These are phyloP conservation scores for Pleurotus eryngii DNA, from an alignment of 768 basidiomycete genomes.

Conservation along the genomic window DNA sequence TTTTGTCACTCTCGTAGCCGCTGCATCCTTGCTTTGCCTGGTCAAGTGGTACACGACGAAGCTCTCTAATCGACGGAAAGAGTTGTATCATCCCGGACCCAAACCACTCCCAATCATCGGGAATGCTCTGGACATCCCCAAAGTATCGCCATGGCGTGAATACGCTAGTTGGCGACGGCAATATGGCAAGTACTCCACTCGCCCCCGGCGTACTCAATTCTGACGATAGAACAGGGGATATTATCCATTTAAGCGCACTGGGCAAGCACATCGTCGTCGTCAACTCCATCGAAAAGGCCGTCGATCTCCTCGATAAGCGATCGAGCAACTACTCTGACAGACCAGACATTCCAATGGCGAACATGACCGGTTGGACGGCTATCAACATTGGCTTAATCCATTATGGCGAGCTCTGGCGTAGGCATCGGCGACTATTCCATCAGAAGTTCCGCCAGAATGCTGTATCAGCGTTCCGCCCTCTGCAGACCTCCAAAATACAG, in stretches of 20 bases:
- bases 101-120: slow-evolving; percentile 32
- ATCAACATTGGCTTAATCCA: slow-evolving; percentile 29
- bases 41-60: background rate
- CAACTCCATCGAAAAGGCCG: slow-evolving; percentile 28
- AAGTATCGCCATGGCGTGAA: slow-evolving; percentile 27
- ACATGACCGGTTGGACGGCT: slow-evolving; percentile 8
- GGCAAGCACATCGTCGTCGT: slow-evolving; percentile 33
- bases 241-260: slow-evolving; percentile 31
- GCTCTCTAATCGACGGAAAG: slow-evolving; percentile 30
- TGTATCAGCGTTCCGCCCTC: slow-evolving; percentile 21
- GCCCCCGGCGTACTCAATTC: background rate
- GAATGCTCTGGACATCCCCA: slow-evolving; percentile 25
- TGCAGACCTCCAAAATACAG: slow-evolving; percentile 28
- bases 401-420: slow-evolving; percentile 35
- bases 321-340: slow-evolving; percentile 34
- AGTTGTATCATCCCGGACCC: slow-evolving; percentile 30
- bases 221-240: slow-evolving; percentile 22
- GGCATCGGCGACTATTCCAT: slow-evolving; percentile 32
- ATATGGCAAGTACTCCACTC: slow-evolving; percentile 9
- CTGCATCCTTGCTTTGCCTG: background rate
- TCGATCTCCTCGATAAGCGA: slow-evolving; percentile 36
- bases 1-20: background rate
- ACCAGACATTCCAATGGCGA: slow-evolving; percentile 7
- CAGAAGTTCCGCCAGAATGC: slow-evolving; percentile 31
- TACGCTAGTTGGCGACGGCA: slow-evolving; percentile 20